Percentiles rank a stretch among this genome's conserved stretches.
These are phyloP conservation scores for Penicillium sp. DNA, from an alignment of 2,329 filamentous ascomycete genomes.

Conservation along the genomic window DNA sequence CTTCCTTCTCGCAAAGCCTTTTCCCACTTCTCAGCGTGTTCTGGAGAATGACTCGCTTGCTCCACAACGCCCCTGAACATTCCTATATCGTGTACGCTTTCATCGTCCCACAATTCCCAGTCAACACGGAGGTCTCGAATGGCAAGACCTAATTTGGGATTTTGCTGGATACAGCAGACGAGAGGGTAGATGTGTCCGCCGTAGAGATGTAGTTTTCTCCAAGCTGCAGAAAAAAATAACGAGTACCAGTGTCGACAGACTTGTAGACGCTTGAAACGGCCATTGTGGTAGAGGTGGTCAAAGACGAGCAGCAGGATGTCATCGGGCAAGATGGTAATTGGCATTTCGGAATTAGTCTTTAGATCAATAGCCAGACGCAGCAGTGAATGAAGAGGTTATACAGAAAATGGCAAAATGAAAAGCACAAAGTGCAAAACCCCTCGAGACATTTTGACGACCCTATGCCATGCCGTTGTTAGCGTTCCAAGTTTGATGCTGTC, in stretches of 20 bases:
- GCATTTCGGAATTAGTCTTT: not conserved
- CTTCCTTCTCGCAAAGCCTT: not conserved
- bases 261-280: not conserved
- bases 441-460: too few species aligned
- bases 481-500: too few species aligned
- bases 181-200: not conserved
- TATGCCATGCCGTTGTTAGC: too few species aligned
- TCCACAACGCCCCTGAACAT: not conserved
- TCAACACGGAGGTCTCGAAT: not conserved
- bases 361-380: too few species aligned
- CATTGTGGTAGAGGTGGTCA: not conserved
- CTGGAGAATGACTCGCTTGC: not conserved
- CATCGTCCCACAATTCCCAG: not conserved
- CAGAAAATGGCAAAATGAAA: not conserved
- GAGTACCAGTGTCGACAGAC: constrained; percentile 10
- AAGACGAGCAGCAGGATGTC: constrained; percentile 6
- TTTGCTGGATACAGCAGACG: not conserved
- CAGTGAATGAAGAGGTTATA: not conserved
- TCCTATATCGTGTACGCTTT: not conserved
- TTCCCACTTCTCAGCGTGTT: not conserved
- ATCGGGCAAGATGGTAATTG: not conserved
- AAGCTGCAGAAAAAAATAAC: constrained; percentile 1
- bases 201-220: not conserved
- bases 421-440: too few species aligned
- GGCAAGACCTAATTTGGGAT: not conserved